A percentile compares a stretch with the other conserved stretches of the same genome.
phyloP scores from a whole-genome alignment of 345 rosid species.

The Linum usitatissimum region DNA sequence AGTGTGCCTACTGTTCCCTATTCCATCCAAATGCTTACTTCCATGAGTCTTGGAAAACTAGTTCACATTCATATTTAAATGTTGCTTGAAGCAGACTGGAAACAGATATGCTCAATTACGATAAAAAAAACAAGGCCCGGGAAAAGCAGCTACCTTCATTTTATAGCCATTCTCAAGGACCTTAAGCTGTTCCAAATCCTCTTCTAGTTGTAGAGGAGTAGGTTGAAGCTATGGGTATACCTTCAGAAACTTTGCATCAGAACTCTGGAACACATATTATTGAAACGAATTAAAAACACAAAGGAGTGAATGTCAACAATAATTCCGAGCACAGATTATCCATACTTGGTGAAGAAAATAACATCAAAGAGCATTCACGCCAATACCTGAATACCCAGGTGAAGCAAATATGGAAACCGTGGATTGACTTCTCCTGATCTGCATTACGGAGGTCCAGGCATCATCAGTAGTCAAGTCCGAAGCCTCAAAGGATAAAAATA shows the following conservation, averaged over 20 bases:
- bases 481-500: background rate
- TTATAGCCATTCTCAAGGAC: slow-evolving; percentile 93
- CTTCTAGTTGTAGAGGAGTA: slow-evolving; percentile 85
- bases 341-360: background rate
- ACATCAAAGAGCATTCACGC: background rate
- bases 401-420: slow-evolving; percentile 79
- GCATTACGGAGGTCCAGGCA: slow-evolving; percentile 17
- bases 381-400: slow-evolving; percentile 91
- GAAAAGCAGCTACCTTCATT: slow-evolving; percentile 59
- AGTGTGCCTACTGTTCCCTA: no score
- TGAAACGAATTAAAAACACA: slow-evolving; percentile 1
- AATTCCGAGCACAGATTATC: background rate
- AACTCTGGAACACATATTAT: slow-evolving; percentile 43
- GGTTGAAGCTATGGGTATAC: slow-evolving; percentile 72
- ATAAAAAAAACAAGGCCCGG: background rate
- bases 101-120: background rate
- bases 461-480: slow-evolving; percentile 5
- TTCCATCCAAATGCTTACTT: background rate
- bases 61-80: background rate
- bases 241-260: slow-evolving; percentile 76
- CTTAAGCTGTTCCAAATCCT: slow-evolving; percentile 96
- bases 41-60: background rate
- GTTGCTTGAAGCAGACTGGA: background rate
- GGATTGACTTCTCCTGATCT: slow-evolving; percentile 76
- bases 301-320: background rate